Base-by-base conservation (phyloP, 768 basidiomycete genomes). In the Tephrocybe sp. region DNA sequence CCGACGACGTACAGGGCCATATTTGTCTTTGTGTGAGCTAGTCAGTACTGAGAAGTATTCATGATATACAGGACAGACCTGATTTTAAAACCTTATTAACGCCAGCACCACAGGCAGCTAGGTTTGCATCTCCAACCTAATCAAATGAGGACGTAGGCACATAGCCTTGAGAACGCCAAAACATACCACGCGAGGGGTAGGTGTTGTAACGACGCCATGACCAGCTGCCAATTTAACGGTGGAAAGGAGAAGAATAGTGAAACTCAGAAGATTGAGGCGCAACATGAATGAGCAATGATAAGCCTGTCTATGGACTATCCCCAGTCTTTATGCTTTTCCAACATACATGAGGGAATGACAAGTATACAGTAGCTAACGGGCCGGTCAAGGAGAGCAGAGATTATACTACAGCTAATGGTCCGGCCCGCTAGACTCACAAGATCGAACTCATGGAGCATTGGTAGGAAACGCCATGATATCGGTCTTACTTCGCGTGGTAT, bases 81-180 rank as follows among this genome's bases (percentile, higher is more conserved):
- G 62, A 61, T 40, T 57, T 60, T 37, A 70, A 53, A 6, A 59
- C 60, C 11, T 57, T 66, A 41, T 67, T 62, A 3, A 56, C 66
- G 15, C 51, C 65, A 1, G 63, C 49, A 43, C 70, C 70, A 57
- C 71, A 73, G 20, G 66, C 65, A 2, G 64, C 67, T 41, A 58
- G 48, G 45, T 58, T 58, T 1, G 65, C 65, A 8, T 61, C n/a
- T 12, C 71, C 71, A 36, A 66, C 51, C 69, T 70, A 40, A 11
- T 49, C 36, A 48, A 30, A 25, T 38, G 34, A 6, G 14, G 34
- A 43, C 21, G 5, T 5, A 9, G 32, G 17, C 20, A 30, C 15
- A 18, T 3, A 12, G 8, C 7, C 9, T 9, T 4, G 15, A 36
- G 20, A 20, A 39, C 5, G 18, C 18, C 4, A 18, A 21, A 21